Base-by-base conservation (phyloP, 768 basidiomycete genomes). In the Boletus patriciae region DNA sequence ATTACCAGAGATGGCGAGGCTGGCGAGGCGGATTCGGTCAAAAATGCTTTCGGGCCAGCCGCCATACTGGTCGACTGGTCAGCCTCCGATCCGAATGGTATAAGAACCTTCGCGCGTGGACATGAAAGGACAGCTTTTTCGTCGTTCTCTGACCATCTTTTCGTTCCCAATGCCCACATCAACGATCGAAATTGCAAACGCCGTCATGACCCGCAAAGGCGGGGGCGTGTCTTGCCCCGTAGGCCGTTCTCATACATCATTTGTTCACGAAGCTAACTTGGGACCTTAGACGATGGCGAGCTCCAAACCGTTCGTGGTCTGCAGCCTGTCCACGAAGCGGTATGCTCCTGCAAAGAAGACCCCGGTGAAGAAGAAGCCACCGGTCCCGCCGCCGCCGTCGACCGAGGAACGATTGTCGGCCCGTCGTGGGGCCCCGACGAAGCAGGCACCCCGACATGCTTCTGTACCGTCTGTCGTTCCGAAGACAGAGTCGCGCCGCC, bases 291-390 rank as follows among this genome's bases (percentile, higher is more conserved):
- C 12, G 33, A 36, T 27, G 54, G 25, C 34, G 18, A 38, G 9
- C 6, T 16, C 19, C 1, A 60, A 10, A n/a, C 52, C 57, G 6
- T 66, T 66, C 18, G 61, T 63, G 21, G 61, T 65, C 8, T 18
- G 29, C 9, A 46, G 49, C 11, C 1, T 58, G 0, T 15, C 31
- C 23, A 46, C 52, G n/a, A 53, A 57, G 18, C 44, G 61, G 4
- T 44, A 50, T 5, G 43, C 42, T 12, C 33, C 41, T 15, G 18
- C 50, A 2, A 57, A 18, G 19, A 53, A 33, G 13, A 3, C 47
- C 0, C 21, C 38, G 0, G 3, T 19, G 7, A 19, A 21, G 34
- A 37, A 12, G 42, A 21, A 3, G 16, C 21, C 38, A 6, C 36
- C 16, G 6, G 27, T 43, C 29, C 19, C 34, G 3, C 10, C 7